Percentiles rank a stretch among this genome's conserved stretches.
These are phyloP conservation scores for Talaromyces ruber DNA, from an alignment of 495 filamentous ascomycete species.

Conservation along the genomic window DNA sequence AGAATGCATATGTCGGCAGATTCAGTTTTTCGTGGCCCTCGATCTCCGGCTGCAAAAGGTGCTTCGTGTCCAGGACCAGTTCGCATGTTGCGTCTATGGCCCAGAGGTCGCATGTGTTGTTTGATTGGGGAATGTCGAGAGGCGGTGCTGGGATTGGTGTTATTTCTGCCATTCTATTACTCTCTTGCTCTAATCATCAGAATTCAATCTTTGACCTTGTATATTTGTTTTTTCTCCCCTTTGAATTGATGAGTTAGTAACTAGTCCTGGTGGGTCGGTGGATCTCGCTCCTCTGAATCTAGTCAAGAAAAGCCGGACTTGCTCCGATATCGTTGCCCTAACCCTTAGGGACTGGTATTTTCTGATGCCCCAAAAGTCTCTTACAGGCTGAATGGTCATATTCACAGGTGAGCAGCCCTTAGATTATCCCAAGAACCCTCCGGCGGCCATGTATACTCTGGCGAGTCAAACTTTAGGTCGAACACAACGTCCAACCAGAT, in stretches of 20 bases:
- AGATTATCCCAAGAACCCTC: neutral
- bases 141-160: neutral
- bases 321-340: neutral
- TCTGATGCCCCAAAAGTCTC: neutral
- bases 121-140: neutral
- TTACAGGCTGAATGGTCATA: neutral
- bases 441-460: neutral
- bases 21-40: constrained; percentile 2
- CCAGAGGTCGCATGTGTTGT: neutral
- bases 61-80: neutral
- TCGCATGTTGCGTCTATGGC: neutral
- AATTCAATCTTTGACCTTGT: neutral
- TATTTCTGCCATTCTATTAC: neutral
- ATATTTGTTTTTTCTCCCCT: neutral
- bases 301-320: neutral
- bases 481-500: neutral
- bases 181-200: too few relatives aligned
- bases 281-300: neutral
- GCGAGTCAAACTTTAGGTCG: neutral
- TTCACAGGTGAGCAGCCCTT: neutral
- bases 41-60: neutral
- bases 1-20: constrained; percentile 3
- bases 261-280: neutral
- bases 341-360: neutral
- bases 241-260: neutral